phyloP scores from a whole-genome alignment of 352 stramenopile genomes.

The Blastocystis sp. region DNA sequence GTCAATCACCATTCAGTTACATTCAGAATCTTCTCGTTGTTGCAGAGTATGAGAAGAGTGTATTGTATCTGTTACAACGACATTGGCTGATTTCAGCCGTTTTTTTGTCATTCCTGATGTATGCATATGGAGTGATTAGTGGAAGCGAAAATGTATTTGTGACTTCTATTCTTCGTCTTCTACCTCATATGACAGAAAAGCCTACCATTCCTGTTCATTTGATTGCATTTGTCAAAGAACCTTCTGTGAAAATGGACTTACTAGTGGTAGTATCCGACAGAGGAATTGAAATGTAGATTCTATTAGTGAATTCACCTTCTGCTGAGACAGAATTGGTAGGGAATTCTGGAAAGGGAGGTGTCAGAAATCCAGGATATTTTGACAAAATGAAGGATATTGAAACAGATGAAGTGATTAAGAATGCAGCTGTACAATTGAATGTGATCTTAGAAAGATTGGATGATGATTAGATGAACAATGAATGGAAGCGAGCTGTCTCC shows the following conservation, averaged over 20 bases:
- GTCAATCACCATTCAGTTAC: not conserved
- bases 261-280: not conserved
- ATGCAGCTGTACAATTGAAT: constrained; percentile 9
- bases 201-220: not conserved
- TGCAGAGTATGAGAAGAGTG: not conserved
- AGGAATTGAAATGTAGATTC: not conserved
- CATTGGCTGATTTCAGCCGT: not conserved
- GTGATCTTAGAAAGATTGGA: not conserved
- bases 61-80: constrained; percentile 1
- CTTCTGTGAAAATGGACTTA: not conserved
- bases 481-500: not conserved
- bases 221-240: not conserved
- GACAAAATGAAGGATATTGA: not conserved
- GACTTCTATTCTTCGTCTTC: not conserved
- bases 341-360: too few relatives aligned
- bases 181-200: not conserved
- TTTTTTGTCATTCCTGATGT: not conserved
- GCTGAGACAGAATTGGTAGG: not conserved
- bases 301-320: not conserved
- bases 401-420: not conserved
- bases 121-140: not conserved
- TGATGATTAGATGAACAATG: constrained; percentile 30
- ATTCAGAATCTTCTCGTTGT: not conserved
- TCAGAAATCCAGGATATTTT: not conserved
- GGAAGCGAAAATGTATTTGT: not conserved